These are phyloP conservation scores for Phytophthora niederhauseri DNA, from an alignment of 352 stramenopile genomes.

Conservation along the genomic window DNA sequence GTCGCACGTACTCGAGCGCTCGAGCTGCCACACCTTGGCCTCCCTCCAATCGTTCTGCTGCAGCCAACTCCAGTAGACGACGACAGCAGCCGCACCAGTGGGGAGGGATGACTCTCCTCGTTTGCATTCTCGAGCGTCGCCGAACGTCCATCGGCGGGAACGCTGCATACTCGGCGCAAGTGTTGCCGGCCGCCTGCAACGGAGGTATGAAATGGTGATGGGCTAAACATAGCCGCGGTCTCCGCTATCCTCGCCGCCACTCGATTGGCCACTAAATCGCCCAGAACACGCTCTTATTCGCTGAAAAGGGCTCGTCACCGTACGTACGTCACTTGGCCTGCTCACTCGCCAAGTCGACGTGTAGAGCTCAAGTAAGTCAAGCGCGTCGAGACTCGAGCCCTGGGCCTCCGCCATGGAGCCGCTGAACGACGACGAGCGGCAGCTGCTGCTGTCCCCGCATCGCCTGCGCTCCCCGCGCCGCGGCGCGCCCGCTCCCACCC, in stretches of 20 bases:
- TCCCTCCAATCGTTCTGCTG: neutral
- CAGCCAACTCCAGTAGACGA: neutral
- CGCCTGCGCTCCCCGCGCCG: constrained; percentile 12
- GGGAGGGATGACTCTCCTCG: neutral
- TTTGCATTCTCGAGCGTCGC: neutral
- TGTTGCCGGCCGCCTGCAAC: neutral
- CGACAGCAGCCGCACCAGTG: neutral
- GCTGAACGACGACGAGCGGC: constrained; percentile 28
- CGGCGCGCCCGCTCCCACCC: constrained; percentile 7
- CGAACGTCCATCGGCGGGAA: constrained; percentile 5
- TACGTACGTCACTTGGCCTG: constrained; percentile 6
- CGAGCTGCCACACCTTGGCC: too few relatives aligned
- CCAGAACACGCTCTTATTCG: constrained; percentile 12
- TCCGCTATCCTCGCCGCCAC: neutral
- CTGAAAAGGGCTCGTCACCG: constrained; percentile 18
- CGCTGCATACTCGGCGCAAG: neutral
- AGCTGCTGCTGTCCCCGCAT: constrained; percentile 24
- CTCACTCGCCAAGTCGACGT: constrained; percentile 21
- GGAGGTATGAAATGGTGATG: constrained; percentile 15
- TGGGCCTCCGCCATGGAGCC: constrained; percentile 25
- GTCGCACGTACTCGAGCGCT: too few relatives aligned
- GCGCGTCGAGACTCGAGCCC: neutral
- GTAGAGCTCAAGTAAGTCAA: neutral
- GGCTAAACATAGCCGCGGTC: constrained; percentile 12
- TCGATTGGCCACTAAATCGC: constrained; percentile 1